Evolutionary conservation across 106 monocot species (phyloP), one percentile per base, ranked within the genome.

Genomic region (Agapanthus africanus): DNA sequence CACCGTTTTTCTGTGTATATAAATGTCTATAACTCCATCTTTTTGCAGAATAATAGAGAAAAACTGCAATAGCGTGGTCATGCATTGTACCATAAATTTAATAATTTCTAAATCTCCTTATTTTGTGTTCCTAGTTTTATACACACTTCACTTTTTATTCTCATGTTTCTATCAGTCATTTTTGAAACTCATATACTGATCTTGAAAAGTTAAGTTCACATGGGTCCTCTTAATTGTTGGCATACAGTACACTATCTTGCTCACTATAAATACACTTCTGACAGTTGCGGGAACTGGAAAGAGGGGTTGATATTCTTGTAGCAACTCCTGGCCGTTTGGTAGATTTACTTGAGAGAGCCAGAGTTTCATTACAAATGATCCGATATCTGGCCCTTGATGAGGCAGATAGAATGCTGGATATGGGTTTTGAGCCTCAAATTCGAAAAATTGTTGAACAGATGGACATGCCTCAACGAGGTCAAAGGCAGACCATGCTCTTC

Each of bases 361-460:
- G 91, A 59, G 91, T 95, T 60, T 95, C 91, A 25, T 66, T 95
- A 31, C 81, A 88, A 68, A 83, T 80, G 76, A 83, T 91, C 41
- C 85, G 72, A 71, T 91, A 83, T 70, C 64, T 95, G 77, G 85
- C 88, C 37, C 78, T 95, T 15, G 95, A 95, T 69, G 95, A 95
- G 59, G 95, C 95, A 23, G 95, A 95, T 80, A 78, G 95, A 70
- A 95, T 95, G 95, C 76, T 95, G 33, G 95, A 95, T 74, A 95
- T 95, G 95, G 95, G 95, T 65, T 95, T 95, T 73, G 95, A 95
- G 68, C 95, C 95, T 25, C 95, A 95, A 72, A 95, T 95, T 38
- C 82, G 95, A 32, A 91, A 66, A 60, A 91, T 95, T 61, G 95
- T 95, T 76, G 91, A 95, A 69, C 95, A 95, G 75, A 91, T 81